A percentile compares a stretch with the other conserved stretches of the same genome.
These are phyloP conservation scores for Vachellia collinsii DNA, from an alignment of 306 rosid genomes.

Conservation along the genomic window DNA sequence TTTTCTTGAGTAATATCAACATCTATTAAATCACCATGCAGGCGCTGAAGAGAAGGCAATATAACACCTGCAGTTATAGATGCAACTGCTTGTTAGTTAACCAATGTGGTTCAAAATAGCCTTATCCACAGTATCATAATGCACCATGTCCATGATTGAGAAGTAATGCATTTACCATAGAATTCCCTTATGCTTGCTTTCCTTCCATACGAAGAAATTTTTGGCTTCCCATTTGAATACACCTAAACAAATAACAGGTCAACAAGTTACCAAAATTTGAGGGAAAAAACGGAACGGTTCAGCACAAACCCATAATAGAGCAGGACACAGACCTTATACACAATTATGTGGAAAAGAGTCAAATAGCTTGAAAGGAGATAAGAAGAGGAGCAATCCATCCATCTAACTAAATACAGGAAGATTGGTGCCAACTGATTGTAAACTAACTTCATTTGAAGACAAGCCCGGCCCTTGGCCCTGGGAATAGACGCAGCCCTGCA, in stretches of 20 bases:
- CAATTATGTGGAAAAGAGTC: conserved; percentile 62
- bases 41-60: conserved; percentile 74
- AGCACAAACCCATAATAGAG: background rate
- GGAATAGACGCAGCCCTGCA: conserved; percentile 84
- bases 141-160: conserved; percentile 8
- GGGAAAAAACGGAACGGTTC: conserved; percentile 14
- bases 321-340: conserved; percentile 58
- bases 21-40: conserved; percentile 51
- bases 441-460: conserved; percentile 73
- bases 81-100: conserved; percentile 12
- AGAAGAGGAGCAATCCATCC: conserved; percentile 68
- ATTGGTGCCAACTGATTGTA: conserved; percentile 65
- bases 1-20: conserved; percentile 45
- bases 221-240: conserved; percentile 47
- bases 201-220: conserved; percentile 57
- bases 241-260: conserved; percentile 46
- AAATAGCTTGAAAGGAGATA: conserved; percentile 59
- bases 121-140: background rate
- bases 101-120: background rate
- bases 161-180: conserved; percentile 48
- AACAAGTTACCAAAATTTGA: conserved; percentile 16
- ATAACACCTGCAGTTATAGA: conserved; percentile 63
- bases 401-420: conserved; percentile 56
- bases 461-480: conserved; percentile 55
- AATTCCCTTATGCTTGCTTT: conserved; percentile 68